Percentiles rank a stretch among this genome's conserved stretches.
These are phyloP conservation scores for Talaromyces marneffei DNA, from an alignment of 2,329 filamentous ascomycete species.

Conservation along the genomic window DNA sequence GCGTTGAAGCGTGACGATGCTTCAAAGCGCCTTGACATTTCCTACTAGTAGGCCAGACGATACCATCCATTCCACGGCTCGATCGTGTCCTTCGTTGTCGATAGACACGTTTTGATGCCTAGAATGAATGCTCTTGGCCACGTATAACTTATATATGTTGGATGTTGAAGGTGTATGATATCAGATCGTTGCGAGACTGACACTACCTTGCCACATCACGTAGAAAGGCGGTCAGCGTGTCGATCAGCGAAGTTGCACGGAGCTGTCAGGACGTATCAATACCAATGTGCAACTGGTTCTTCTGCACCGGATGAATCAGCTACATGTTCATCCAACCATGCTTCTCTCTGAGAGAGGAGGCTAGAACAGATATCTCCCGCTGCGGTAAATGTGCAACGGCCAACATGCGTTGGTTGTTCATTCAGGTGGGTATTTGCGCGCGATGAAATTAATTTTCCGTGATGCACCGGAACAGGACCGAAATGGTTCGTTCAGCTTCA, in stretches of 20 bases:
- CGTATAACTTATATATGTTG: not conserved
- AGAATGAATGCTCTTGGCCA: not conserved
- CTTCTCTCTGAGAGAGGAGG: not conserved
- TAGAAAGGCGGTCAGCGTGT: not conserved
- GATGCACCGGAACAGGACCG: not conserved
- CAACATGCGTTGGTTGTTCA: not conserved
- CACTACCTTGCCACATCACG: not conserved
- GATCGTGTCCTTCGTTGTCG: not conserved
- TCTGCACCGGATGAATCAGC: not conserved
- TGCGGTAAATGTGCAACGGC: not conserved
- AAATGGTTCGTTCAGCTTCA: too few relatives aligned
- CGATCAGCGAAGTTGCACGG: not conserved
- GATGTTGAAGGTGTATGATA: not conserved
- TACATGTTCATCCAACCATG: not conserved
- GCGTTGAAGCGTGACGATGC: not conserved
- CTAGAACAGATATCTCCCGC: not conserved
- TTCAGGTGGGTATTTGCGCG: not conserved
- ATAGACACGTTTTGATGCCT: not conserved
- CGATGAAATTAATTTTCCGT: not conserved
- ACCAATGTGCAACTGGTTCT: not conserved
- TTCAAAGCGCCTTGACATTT: not conserved
- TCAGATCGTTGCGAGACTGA: constrained; percentile 3
- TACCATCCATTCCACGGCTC: not conserved
- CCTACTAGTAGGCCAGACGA: not conserved
- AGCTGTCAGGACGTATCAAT: not conserved